Conservation (phyloP, 306 rosid genomes). For the Sicyos edulis region DNA sequence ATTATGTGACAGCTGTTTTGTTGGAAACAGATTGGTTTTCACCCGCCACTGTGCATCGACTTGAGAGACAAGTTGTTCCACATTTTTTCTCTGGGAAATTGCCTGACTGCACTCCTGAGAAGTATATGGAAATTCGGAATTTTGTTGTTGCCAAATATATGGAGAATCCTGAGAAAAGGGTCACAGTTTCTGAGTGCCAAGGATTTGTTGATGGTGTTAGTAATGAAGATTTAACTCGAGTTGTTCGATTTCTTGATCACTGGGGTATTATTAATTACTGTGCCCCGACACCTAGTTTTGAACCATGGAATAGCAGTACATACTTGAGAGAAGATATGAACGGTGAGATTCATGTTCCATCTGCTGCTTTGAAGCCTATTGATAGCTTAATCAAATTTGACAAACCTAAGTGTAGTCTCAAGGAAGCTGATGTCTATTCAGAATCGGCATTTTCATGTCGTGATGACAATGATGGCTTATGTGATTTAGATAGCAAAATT, state of each 20-base stretch:
- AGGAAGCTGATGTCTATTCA: constrained; percentile 60
- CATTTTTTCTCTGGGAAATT: constrained; percentile 86
- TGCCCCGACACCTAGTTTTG: constrained; percentile 45
- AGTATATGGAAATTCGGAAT: constrained; percentile 90
- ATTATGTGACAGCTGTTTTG: background rate
- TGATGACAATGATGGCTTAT: constrained; percentile 27
- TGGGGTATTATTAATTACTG: constrained; percentile 97
- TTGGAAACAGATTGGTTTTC: constrained; percentile 87
- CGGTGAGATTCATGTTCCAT: constrained; percentile 83
- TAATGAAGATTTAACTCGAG: constrained; percentile 66
- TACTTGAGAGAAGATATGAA: constrained; percentile 69
- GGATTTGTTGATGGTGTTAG: constrained; percentile 48
- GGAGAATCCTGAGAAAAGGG: constrained; percentile 71
- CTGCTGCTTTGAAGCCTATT: constrained; percentile 73
- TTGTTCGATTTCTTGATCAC: constrained; percentile 85
- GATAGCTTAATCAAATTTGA: constrained; percentile 91
- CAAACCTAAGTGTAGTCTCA: constrained; percentile 76
- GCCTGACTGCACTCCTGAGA: constrained; percentile 61
- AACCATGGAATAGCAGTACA: constrained; percentile 41
- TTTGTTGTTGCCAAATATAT: constrained; percentile 75
- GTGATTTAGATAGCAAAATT: constrained; percentile 76
- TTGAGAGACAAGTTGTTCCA: constrained; percentile 98
- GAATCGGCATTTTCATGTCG: constrained; percentile 30
- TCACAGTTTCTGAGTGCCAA: constrained; percentile 54
- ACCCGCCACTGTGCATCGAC: constrained; percentile 75